Evolutionary conservation across 1,139 yeast genomes (phyloP).

Genomic region (Scheffersomyces cryptocercus): DNA sequence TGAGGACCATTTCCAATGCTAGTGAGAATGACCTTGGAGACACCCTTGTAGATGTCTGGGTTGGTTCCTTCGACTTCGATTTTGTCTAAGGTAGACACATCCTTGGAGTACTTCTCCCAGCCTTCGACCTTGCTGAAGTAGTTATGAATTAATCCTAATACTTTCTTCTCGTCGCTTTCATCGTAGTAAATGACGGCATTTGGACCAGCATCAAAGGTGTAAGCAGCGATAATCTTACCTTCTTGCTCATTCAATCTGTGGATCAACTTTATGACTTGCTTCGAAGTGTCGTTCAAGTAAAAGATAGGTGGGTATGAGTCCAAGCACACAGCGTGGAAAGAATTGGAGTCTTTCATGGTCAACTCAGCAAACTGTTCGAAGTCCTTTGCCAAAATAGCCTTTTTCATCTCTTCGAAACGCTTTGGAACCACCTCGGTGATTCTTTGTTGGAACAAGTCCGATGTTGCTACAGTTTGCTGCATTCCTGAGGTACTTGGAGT

Average conservation of each 20-base stretch:
- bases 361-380: slow-evolving; percentile 80
- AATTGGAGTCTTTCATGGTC: slow-evolving; percentile 95
- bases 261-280: slow-evolving; percentile 77
- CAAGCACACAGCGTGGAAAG: slow-evolving; percentile 95
- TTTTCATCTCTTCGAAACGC: slow-evolving; percentile 80
- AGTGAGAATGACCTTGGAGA: slow-evolving; percentile 79
- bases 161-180: slow-evolving; percentile 64
- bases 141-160: slow-evolving; percentile 60
- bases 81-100: slow-evolving; percentile 26
- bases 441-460: slow-evolving; percentile 81
- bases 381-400: slow-evolving; percentile 68
- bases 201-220: slow-evolving; percentile 99
- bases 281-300: slow-evolving; percentile 93
- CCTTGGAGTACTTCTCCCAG: slow-evolving; percentile 56
- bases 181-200: slow-evolving; percentile 93
- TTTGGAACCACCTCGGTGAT: slow-evolving; percentile 78
- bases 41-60: slow-evolving; percentile 62
- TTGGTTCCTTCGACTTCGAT: slow-evolving; percentile 43
- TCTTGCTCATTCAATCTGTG: slow-evolving; percentile 72
- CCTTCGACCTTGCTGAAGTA: slow-evolving; percentile 63
- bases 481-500: slow-evolving; percentile 94
- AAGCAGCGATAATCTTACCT: slow-evolving; percentile 79
- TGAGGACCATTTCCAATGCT: slow-evolving; percentile 87
- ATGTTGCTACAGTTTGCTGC: slow-evolving; percentile 91
- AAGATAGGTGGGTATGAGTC: slow-evolving; percentile 96